Conservation (phyloP, 306 rosid genomes). For the Ormosia semicastrata region DNA sequence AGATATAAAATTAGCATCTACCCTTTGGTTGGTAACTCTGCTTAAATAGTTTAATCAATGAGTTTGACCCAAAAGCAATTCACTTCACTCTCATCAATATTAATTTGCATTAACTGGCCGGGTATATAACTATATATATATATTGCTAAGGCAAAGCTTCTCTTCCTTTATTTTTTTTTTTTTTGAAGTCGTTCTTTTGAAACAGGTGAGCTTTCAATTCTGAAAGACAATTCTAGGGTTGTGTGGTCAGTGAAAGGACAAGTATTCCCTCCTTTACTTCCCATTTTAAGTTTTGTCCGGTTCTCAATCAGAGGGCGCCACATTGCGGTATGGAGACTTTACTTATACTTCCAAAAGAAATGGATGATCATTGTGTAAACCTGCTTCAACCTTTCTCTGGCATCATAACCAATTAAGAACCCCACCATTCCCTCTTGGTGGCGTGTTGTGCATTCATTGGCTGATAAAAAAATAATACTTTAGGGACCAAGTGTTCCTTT, state of each 20-base stretch:
- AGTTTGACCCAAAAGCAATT: conserved; percentile 31
- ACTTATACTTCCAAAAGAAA: conserved; percentile 19
- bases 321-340: conserved; percentile 35
- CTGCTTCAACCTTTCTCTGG: conserved; percentile 16
- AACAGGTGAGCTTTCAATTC: conserved; percentile 53
- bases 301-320: conserved; percentile 32
- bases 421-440: conserved; percentile 6
- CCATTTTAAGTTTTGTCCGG: conserved; percentile 16
- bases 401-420: conserved; percentile 13
- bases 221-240: conserved; percentile 29
- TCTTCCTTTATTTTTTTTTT: background rate
- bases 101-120: background rate
- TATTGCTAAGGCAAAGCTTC: too few species aligned
- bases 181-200: conserved; percentile 8
- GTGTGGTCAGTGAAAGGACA: conserved; percentile 26
- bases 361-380: conserved; percentile 7
- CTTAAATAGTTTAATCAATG: conserved; percentile 23
- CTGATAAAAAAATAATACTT: conserved; percentile 31
- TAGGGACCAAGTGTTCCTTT: conserved; percentile 26
- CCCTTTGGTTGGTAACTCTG: conserved; percentile 16
- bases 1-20: conserved; percentile 32
- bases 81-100: background rate
- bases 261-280: background rate
- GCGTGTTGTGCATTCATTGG: conserved; percentile 30
- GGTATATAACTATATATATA: background rate